Percentiles rank a stretch among this genome's conserved stretches.
These are phyloP conservation scores for Crinitomyces ghanaensis DNA, from an alignment of 805 yeast species.

Conservation along the genomic window DNA sequence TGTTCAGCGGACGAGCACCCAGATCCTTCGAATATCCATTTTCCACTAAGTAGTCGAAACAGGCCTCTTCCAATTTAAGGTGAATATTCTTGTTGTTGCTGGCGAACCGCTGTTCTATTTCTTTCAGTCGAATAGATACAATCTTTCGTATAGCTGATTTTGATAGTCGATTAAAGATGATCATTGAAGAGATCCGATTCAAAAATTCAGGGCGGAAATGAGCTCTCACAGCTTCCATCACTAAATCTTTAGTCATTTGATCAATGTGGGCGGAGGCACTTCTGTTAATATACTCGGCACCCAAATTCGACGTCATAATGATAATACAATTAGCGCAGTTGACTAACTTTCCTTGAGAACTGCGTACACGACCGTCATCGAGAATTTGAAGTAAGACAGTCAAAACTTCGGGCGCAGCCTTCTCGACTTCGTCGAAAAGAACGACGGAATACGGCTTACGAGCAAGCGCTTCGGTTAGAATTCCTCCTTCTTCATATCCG, in stretches of 20 bases:
- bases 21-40: constrained; percentile 86
- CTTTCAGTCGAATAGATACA: constrained; percentile 72
- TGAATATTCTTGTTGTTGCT: constrained; percentile 69
- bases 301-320: constrained; percentile 95
- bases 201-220: constrained; percentile 97
- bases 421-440: constrained; percentile 93
- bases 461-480: constrained; percentile 81
- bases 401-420: constrained; percentile 96
- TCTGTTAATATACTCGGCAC: constrained; percentile 78
- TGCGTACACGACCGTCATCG: constrained; percentile 93
- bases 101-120: constrained; percentile 76
- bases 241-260: constrained; percentile 58
- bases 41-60: constrained; percentile 69
- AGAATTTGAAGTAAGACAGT: constrained; percentile 84
- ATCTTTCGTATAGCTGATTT: constrained; percentile 87
- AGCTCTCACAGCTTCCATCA: constrained; percentile 69
- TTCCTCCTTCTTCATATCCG: constrained; percentile 97
- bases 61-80: constrained; percentile 62
- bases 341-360: constrained; percentile 86
- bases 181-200: constrained; percentile 88
- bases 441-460: constrained; percentile 94
- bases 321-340: constrained; percentile 87
- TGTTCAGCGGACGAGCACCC: constrained; percentile 90
- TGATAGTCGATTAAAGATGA: constrained; percentile 85
- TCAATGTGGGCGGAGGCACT: constrained; percentile 49